These are phyloP conservation scores for Glycine soja DNA, from an alignment of 306 rosid species.

Conservation along the genomic window DNA sequence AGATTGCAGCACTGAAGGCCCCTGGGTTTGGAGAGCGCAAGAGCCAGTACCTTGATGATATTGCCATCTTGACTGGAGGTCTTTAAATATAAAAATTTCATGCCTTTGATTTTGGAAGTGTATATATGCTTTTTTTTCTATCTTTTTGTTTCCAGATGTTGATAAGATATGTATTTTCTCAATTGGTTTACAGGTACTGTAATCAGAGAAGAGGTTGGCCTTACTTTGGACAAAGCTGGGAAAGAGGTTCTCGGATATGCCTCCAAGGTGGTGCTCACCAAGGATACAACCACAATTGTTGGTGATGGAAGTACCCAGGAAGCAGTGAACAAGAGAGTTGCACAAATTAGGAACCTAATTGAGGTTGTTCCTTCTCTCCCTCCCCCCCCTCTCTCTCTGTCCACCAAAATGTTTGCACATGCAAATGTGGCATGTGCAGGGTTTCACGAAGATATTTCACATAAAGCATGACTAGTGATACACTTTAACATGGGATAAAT, in stretches of 20 bases:
- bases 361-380: slow-evolving; percentile 53
- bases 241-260: slow-evolving; percentile 94
- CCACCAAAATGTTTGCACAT: too few species aligned
- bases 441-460: neutral
- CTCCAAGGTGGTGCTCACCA: slow-evolving; percentile 94
- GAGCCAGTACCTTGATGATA: slow-evolving; percentile 99
- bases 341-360: slow-evolving; percentile 85
- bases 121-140: too few species aligned
- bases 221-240: slow-evolving; percentile 85
- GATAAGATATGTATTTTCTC: neutral
- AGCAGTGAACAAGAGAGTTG: slow-evolving; percentile 87
- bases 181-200: slow-evolving; percentile 71
- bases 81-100: slow-evolving; percentile 2
- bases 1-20: too few species aligned
- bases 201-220: slow-evolving; percentile 96
- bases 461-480: neutral
- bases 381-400: too few species aligned
- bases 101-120: neutral
- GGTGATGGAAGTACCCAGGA: slow-evolving; percentile 99
- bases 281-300: slow-evolving; percentile 86
- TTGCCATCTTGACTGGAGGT: slow-evolving; percentile 98
- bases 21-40: slow-evolving; percentile 54
- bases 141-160: neutral
- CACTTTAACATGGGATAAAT: neutral
- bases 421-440: too few species aligned